phyloP scores from a whole-genome alignment of 2,329 filamentous ascomycete species.

The Apiospora hydei region DNA sequence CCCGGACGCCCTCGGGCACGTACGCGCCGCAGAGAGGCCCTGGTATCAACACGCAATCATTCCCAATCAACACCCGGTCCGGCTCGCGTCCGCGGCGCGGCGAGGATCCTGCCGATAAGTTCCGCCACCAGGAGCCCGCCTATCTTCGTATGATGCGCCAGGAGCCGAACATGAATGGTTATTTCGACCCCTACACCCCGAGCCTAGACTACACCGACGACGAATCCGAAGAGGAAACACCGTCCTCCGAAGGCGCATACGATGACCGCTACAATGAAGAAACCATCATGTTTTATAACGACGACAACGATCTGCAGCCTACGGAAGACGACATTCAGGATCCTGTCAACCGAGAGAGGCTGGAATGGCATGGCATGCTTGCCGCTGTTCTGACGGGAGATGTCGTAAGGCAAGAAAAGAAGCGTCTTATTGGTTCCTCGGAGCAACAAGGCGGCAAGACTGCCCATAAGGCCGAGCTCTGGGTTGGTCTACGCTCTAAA shows the following conservation, averaged over 20 bases:
- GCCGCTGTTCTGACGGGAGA: constrained; percentile 95
- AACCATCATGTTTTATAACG: constrained; percentile 84
- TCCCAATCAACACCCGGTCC: constrained; percentile 51
- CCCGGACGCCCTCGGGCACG: constrained; percentile 78
- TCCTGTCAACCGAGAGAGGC: constrained; percentile 83
- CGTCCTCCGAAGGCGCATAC: constrained; percentile 81
- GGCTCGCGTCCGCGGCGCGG: constrained; percentile 59
- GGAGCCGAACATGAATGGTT: constrained; percentile 66
- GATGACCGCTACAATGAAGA: constrained; percentile 92
- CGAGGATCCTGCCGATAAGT: constrained; percentile 53
- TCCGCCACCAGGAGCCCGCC: constrained; percentile 86
- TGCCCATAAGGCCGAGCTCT: constrained; percentile 81
- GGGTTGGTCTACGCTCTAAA: constrained; percentile 86
- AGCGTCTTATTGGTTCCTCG: constrained; percentile 82
- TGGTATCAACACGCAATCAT: constrained; percentile 42
- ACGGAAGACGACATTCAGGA: constrained; percentile 90
- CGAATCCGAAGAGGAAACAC: constrained; percentile 90
- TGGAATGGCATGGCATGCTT: constrained; percentile 99
- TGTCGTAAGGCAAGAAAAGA: constrained; percentile 98
- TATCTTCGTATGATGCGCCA: constrained; percentile 93
- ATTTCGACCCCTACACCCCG: constrained; percentile 77
- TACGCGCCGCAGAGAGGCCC: constrained; percentile 73
- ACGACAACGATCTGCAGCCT: constrained; percentile 87
- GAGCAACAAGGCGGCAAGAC: constrained; percentile 64
- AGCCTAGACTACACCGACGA: constrained; percentile 76